These are phyloP conservation scores for Colletotrichum sp. DNA, from an alignment of 2,329 filamentous ascomycete genomes.

Conservation along the genomic window DNA sequence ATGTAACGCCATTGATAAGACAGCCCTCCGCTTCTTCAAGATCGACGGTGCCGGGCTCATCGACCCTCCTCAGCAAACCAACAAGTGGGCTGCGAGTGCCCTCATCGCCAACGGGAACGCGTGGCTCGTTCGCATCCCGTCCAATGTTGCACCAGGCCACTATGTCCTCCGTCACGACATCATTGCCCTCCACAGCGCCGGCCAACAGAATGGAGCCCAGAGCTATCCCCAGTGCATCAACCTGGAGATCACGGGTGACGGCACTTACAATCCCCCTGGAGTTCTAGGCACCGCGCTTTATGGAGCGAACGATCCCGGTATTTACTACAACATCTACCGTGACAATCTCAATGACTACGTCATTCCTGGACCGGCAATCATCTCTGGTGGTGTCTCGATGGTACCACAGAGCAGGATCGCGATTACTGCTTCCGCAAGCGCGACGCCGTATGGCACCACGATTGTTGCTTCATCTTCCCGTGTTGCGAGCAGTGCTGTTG, in stretches of 20 bases:
- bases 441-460: conserved; percentile 16
- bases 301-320: conserved; percentile 56
- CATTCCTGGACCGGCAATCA: conserved; percentile 33
- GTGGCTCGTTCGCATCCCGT: conserved; percentile 55
- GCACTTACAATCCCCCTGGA: conserved; percentile 51
- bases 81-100: conserved; percentile 45
- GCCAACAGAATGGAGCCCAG: conserved; percentile 47
- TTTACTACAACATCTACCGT: conserved; percentile 59
- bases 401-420: conserved; percentile 21
- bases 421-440: conserved; percentile 22
- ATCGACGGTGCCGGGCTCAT: conserved; percentile 46
- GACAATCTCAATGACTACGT: conserved; percentile 25
- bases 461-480: neutral
- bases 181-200: conserved; percentile 56
- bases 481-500: neutral
- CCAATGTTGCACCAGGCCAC: conserved; percentile 51
- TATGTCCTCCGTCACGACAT: conserved; percentile 63
- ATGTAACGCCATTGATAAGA: conserved; percentile 46
- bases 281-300: conserved; percentile 58
- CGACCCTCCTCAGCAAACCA: conserved; percentile 31
- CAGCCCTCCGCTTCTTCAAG: conserved; percentile 49
- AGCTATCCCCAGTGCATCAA: conserved; percentile 61
- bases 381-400: conserved; percentile 25
- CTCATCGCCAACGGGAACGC: conserved; percentile 56
- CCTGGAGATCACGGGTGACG: conserved; percentile 57